Conservation (phyloP, 2,329 filamentous ascomycete genomes). For the Talaromyces sp. region DNA sequence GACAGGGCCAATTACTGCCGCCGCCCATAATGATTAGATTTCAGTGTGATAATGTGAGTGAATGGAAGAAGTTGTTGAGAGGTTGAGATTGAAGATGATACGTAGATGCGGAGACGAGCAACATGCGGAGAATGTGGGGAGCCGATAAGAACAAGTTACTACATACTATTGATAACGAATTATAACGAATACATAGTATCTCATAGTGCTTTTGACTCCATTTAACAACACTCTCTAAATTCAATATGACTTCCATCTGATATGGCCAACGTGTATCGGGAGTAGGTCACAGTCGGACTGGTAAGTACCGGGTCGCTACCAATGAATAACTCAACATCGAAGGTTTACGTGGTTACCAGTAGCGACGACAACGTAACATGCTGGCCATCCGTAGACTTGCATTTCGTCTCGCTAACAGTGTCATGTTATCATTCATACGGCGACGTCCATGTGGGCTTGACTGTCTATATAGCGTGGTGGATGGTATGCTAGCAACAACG, state of each 20-base stretch:
- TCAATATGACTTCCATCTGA: background rate
- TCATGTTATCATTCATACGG: background rate
- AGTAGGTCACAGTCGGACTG: background rate
- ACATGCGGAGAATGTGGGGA: conserved; percentile 17
- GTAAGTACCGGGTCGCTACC: background rate
- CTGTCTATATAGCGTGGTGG: background rate
- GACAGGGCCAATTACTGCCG: background rate
- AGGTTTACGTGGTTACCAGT: background rate
- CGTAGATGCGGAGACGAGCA: background rate
- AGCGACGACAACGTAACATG: background rate
- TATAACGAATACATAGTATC: background rate
- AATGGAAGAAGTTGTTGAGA: background rate
- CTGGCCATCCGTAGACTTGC: background rate
- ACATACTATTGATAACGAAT: background rate
- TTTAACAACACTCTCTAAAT: background rate
- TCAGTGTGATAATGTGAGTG: background rate
- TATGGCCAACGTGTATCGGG: background rate
- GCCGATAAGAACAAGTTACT: background rate
- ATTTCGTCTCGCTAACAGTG: background rate
- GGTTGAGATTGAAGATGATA: background rate
- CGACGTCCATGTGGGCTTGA: background rate
- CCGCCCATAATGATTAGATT: conserved; percentile 2
- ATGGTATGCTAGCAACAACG: background rate
- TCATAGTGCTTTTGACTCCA: background rate
- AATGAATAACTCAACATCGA: too few species aligned